Evolutionary conservation across 1,284 basidiomycete genomes (phyloP).

Genomic region (Heliocybe sulcata): DNA sequence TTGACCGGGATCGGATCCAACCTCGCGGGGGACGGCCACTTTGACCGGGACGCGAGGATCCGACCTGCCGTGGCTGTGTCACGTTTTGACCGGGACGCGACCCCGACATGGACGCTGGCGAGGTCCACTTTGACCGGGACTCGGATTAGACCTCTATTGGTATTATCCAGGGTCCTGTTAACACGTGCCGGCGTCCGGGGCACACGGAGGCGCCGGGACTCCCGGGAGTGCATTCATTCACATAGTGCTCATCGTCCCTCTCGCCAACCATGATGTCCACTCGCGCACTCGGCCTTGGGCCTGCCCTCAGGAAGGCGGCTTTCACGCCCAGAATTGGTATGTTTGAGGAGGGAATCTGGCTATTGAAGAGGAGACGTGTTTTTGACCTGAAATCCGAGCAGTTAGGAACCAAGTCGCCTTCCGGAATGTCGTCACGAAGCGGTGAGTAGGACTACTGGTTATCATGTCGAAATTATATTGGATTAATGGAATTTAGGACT

Average conservation of each 20-base stretch:
- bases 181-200: neutral
- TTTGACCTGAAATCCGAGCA: constrained; percentile 13
- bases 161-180: neutral
- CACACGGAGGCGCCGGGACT: neutral
- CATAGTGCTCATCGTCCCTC: neutral
- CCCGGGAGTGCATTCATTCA: neutral
- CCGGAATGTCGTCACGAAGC: constrained; percentile 35
- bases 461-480: neutral
- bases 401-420: constrained; percentile 36
- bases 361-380: constrained; percentile 11
- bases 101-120: too few relatives aligned
- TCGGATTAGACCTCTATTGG: neutral
- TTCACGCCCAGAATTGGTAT: constrained; percentile 43
- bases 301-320: constrained; percentile 43
- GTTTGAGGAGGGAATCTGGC: constrained; percentile 3
- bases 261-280: constrained; percentile 36
- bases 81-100: too few relatives aligned
- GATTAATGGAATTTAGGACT: constrained; percentile 22
- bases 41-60: too few relatives aligned
- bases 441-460: constrained; percentile 30
- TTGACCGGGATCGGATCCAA: too few relatives aligned
- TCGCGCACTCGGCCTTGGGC: constrained; percentile 43
- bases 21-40: too few relatives aligned
- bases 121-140: too few relatives aligned
- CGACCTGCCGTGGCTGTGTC: too few relatives aligned